Evolutionary conservation across 106 monocot genomes (phyloP).

Genomic region (Amphibolis antarctica): DNA sequence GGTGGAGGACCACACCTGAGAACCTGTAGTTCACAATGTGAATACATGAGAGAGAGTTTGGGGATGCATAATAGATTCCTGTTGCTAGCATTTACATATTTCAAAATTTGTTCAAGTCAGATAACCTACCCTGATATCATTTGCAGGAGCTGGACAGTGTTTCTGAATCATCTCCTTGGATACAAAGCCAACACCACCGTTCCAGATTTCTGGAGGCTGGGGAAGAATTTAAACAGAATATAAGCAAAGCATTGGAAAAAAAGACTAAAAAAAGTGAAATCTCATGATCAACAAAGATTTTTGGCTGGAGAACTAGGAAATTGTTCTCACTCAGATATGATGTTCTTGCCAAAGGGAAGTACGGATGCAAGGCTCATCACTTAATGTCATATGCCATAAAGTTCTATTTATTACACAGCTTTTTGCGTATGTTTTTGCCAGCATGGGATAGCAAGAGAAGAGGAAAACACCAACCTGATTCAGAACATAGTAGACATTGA

Average conservation of each 20-base stretch:
- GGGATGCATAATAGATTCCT: no score
- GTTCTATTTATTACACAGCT: no score
- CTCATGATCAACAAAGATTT: background rate
- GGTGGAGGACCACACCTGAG: conserved; percentile 75
- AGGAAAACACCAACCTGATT: conserved; percentile 48
- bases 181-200: conserved; percentile 87
- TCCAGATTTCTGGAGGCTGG: conserved; percentile 86
- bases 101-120: background rate
- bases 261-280: background rate
- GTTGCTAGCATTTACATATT: background rate
- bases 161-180: conserved; percentile 87
- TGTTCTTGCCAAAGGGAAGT: no score
- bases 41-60: background rate
- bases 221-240: background rate
- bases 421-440: no score
- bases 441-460: no score
- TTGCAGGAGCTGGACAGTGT: conserved; percentile 67
- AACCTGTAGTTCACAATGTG: conserved; percentile 26
- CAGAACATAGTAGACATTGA: conserved; percentile 79
- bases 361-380: no score
- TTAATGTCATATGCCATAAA: no score
- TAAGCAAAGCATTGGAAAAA: background rate
- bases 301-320: no score
- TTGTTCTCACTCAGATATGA: no score
- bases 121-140: conserved; percentile 57